Evolutionary conservation across 148 eudicot species (phyloP), one percentile per base, ranked within the genome.

Genomic region (Limonium bicolor): DNA sequence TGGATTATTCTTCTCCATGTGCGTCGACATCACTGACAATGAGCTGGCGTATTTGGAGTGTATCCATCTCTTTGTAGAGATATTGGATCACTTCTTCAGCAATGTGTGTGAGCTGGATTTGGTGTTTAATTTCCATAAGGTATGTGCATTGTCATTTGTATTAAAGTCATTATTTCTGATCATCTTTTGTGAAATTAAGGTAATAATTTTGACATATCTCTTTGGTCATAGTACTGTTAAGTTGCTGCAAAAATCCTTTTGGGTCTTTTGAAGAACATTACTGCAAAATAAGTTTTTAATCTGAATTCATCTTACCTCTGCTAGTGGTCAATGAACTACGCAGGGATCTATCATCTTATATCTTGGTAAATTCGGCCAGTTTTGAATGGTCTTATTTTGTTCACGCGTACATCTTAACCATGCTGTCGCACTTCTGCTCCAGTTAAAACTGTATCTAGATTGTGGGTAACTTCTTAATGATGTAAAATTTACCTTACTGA

Each of bases 11-110:
- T 84, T 90, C 78, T 84, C 97, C 30, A 60, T 69, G 63, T 90
- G 93, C 60, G 97, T 84, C 46, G 97, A 84, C 51, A 84, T 84
- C 61, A 90, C 97, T 3, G 97, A 90, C 53, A 90, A 84, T 62
- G 97, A 90, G 76, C 53, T 90, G 48, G 97, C 87, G 33, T 84
- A 90, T 62, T 63, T 90, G 43, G 97, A 90, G 60, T 67, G 75
- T 59, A 90, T 90, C 56, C 97, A 90, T 64, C 79, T 90, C 20
- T 90, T 84, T 71, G 97, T 90, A 54, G 95, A 90, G 82, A 90
- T 90, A 59, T 51, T 90, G 67, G 97, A 90, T 59, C 97, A 90
- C 58, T 90, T 90, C 54, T 90, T 84, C 87, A 84, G 97, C 79
- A 90, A 85, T 57, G 99, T 90, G 26, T 90, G 97, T 25, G 95